Evolutionary conservation across 2,329 filamentous ascomycete species (phyloP).

Genomic region (Leptographium procerum): DNA sequence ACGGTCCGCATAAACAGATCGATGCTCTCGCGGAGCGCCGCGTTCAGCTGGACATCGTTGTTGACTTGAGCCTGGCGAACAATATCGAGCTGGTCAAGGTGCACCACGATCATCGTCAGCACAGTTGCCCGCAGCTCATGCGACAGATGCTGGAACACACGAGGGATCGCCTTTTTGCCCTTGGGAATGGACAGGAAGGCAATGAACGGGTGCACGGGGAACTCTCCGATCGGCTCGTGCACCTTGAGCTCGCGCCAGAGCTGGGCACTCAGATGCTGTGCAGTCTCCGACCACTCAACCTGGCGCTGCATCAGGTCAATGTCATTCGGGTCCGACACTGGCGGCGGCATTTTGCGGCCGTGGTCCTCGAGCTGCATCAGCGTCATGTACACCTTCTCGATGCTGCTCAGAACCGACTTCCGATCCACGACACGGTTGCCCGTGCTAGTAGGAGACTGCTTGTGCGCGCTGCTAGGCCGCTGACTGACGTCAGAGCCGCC

Average conservation of each 20-base stretch:
- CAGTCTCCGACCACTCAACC: conserved; percentile 66
- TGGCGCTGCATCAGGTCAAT: conserved; percentile 61
- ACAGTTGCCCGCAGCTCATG: conserved; percentile 91
- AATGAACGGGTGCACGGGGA: conserved; percentile 83
- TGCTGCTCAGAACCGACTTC: conserved; percentile 73
- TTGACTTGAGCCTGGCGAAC: conserved; percentile 68
- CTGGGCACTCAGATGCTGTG: conserved; percentile 60
- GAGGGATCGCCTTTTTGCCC: conserved; percentile 90
- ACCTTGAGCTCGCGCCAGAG: conserved; percentile 86
- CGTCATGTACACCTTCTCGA: conserved; percentile 77
- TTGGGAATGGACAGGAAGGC: conserved; percentile 89
- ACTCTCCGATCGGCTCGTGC: conserved; percentile 75
- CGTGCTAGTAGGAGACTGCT: conserved; percentile 12
- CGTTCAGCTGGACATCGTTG: conserved; percentile 58
- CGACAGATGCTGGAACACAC: conserved; percentile 86
- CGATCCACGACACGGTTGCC: conserved; percentile 51
- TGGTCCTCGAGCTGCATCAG: conserved; percentile 94
- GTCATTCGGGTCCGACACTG: conserved; percentile 50
- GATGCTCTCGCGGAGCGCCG: conserved; percentile 76
- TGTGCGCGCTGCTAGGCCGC: conserved; percentile 38
- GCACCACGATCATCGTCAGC: conserved; percentile 88
- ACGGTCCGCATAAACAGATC: conserved; percentile 82
- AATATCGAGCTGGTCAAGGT: conserved; percentile 86
- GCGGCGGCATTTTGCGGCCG: conserved; percentile 62
- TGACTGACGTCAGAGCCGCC: conserved; percentile 35